phyloP scores from a whole-genome alignment of 768 basidiomycete genomes.

The Fibroporia radiculosa region DNA sequence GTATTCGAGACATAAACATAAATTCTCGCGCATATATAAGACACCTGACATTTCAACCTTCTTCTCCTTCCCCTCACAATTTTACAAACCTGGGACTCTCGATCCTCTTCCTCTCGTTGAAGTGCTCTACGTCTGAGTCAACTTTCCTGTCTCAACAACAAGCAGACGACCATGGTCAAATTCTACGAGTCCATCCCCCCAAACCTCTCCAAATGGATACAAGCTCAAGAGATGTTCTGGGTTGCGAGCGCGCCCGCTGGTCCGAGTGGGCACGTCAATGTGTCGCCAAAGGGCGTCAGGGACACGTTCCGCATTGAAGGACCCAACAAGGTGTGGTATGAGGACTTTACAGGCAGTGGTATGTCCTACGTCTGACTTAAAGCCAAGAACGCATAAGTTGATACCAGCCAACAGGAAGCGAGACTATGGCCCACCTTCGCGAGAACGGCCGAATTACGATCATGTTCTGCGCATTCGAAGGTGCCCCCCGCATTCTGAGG shows the following conservation, averaged over 20 bases:
- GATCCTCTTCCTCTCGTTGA: too few species aligned
- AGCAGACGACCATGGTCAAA: conserved; percentile 49
- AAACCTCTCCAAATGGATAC: conserved; percentile 48
- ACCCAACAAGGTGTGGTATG: conserved; percentile 56
- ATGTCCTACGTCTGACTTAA: conserved; percentile 12
- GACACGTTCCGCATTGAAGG: conserved; percentile 54
- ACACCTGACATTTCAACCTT: too few species aligned
- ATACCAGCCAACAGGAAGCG: conserved; percentile 30
- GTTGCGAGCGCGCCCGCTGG: too few species aligned
- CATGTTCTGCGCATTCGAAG: conserved; percentile 53
- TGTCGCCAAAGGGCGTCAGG: conserved; percentile 58
- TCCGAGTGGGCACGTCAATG: conserved; percentile 50
- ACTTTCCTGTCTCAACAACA: too few species aligned
- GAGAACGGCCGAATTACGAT: conserved; percentile 52
- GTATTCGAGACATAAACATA: too few species aligned
- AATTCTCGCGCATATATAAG: too few species aligned
- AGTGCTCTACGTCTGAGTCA: too few species aligned
- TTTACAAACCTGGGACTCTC: too few species aligned
- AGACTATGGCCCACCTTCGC: conserved; percentile 50
- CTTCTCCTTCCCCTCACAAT: too few species aligned
- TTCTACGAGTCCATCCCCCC: conserved; percentile 49
- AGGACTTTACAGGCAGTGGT: conserved; percentile 69
- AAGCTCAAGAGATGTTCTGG: too few species aligned
- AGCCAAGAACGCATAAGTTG: background rate
- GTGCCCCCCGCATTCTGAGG: conserved; percentile 46